phyloP scores from a whole-genome alignment of 108 stramenopile genomes.

The Pseudonitzschia delicatissima region DNA sequence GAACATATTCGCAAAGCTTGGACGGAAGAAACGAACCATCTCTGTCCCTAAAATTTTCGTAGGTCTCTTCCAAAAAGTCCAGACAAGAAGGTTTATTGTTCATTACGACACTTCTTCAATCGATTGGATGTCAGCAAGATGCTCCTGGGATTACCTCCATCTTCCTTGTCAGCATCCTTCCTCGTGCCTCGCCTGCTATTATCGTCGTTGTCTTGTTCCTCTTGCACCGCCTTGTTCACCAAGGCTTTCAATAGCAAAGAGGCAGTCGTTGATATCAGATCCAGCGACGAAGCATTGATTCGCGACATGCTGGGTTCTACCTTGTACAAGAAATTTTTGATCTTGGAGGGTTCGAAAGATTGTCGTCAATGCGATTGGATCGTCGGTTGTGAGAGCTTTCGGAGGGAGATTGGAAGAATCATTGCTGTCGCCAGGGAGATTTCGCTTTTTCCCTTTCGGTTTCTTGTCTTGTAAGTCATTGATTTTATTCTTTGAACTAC shows the following conservation, averaged over 20 bases:
- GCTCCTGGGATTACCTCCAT: background rate
- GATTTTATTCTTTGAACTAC: no score
- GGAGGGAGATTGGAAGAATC: background rate
- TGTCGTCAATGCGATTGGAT: background rate
- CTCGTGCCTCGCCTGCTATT: background rate
- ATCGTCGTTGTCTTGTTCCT: background rate
- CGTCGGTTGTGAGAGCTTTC: background rate
- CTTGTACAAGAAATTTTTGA: slow-evolving; percentile 14
- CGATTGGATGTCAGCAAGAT: background rate
- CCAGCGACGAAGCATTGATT: background rate
- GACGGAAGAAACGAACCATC: background rate
- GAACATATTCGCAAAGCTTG: background rate
- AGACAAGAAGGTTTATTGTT: background rate
- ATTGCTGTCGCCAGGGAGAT: no score
- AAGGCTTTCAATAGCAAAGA: slow-evolving; percentile 4
- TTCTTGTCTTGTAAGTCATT: no score
- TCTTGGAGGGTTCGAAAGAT: slow-evolving; percentile 4
- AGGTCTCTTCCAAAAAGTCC: slow-evolving; percentile 1
- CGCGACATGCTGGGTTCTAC: slow-evolving; percentile 5
- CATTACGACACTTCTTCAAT: background rate
- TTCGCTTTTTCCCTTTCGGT: no score
- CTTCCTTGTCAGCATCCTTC: background rate
- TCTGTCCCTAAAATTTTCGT: background rate
- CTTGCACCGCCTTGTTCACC: background rate
- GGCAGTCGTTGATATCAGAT: slow-evolving; percentile 7